Conservation (phyloP, 495 filamentous ascomycete species). For the Xylaria curta region DNA sequence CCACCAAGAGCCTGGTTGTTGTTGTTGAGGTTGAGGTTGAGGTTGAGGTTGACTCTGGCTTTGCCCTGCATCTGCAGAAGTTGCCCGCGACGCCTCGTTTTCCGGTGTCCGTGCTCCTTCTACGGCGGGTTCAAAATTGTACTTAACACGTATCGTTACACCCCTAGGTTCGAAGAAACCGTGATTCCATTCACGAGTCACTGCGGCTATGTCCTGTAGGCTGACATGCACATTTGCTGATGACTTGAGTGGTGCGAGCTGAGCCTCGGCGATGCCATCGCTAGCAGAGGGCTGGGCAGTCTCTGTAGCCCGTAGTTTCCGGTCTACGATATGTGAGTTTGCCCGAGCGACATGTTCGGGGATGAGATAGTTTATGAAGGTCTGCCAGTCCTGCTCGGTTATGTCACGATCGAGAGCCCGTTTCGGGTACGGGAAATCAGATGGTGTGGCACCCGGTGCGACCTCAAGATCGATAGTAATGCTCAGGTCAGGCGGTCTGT, state of each 20-base stretch:
- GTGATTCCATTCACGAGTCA: slow-evolving; percentile 57
- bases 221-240: slow-evolving; percentile 20
- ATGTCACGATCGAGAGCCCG: slow-evolving; percentile 44
- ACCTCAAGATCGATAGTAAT: slow-evolving; percentile 37
- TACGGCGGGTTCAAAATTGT: not conserved
- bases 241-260: slow-evolving; percentile 41
- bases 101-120: not conserved
- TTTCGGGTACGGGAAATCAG: slow-evolving; percentile 44
- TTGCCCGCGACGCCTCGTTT: not conserved
- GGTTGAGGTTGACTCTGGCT: slow-evolving; percentile 21
- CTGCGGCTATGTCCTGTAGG: slow-evolving; percentile 37
- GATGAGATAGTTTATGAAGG: slow-evolving; percentile 54
- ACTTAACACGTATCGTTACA: slow-evolving; percentile 25
- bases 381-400: slow-evolving; percentile 54
- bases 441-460: slow-evolving; percentile 31
- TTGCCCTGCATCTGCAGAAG: slow-evolving; percentile 17
- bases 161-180: slow-evolving; percentile 56
- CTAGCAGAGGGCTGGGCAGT: slow-evolving; percentile 30
- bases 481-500: slow-evolving; percentile 18
- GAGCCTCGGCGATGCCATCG: slow-evolving; percentile 42
- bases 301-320: slow-evolving; percentile 44
- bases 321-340: slow-evolving; percentile 45
- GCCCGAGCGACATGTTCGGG: slow-evolving; percentile 40
- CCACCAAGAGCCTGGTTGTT: not conserved
- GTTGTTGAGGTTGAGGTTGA: slow-evolving; percentile 25